Conservation (phyloP, 441 rosid species). For the Pelargonium fulgidum region DNA sequence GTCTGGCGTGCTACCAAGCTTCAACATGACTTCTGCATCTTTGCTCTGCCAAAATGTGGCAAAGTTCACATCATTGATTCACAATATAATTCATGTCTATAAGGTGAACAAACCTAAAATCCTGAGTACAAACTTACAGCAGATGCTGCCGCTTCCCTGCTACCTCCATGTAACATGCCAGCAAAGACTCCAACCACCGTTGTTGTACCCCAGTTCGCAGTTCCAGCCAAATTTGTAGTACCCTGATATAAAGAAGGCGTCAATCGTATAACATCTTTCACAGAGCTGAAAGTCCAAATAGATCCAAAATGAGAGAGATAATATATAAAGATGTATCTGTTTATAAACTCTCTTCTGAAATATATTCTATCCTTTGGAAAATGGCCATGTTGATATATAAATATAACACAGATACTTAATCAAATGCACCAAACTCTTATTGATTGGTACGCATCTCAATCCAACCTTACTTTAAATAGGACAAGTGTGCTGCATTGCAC, state of each 20-base stretch:
- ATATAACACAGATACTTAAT: background rate
- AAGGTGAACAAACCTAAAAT: background rate
- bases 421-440: background rate
- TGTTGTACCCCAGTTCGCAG: constrained; percentile 81
- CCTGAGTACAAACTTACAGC: constrained; percentile 43
- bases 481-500: background rate
- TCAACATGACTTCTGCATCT: constrained; percentile 93
- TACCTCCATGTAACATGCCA: constrained; percentile 83
- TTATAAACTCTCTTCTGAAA: background rate
- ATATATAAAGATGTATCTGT: background rate
- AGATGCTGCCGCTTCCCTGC: constrained; percentile 91
- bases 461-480: background rate
- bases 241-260: constrained; percentile 29
- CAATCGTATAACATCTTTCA: background rate
- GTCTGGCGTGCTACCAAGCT: constrained; percentile 88
- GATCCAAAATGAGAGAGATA: background rate
- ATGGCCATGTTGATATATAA: background rate
- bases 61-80: background rate
- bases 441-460: background rate
- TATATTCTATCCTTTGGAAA: background rate
- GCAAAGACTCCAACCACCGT: constrained; percentile 75
- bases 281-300: background rate
- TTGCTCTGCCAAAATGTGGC: constrained; percentile 51
- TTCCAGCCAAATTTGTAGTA: constrained; percentile 51
- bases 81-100: background rate